Base-by-base conservation (phyloP, 495 filamentous ascomycete genomes). In the Neurospora sp. region DNA sequence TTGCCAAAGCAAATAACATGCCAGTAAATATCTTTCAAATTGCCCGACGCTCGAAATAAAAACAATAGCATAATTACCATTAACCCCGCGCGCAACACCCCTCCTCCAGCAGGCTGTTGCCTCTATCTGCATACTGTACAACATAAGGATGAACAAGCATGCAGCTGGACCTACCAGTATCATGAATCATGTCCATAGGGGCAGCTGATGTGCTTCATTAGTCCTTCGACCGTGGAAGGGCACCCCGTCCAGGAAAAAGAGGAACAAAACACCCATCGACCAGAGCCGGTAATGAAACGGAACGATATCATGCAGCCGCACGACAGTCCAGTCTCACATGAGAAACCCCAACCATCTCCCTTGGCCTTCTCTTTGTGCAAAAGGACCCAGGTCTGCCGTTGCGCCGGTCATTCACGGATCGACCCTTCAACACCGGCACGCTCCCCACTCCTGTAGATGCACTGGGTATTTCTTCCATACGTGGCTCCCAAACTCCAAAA, bases 101-200 rank as follows among this genome's bases (percentile, higher is more conserved):
- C 34, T 70, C 17, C 43, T 72, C 45, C 54, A 66, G 76, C 77
- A 77, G 77, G 79, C 76, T 80, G 79, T 80, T 82, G 76, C 54
- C 77, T 82, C 80, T 80, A 80, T 81, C 75, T 80, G 76, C 76
- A 74, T 80, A 80, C 75, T 79, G 71, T 81, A 79, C 76, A 77
- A 76, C 77, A 74, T 74, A 75, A 74, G 71, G 74, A 77, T 74
- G 73, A 75, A 71, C 71, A 66, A 73, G 72, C 48, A 72, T 39
- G 43, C 69, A 40, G 71, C 71, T 21, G 17, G 39, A 31, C 43
- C 43, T 59, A n/a, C 62, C 70, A 43, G 28, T 70, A 66, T 66
- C 54, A 66, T 66, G 54, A 66, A 66, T 66, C 54, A 34, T 66
- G 54, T 62, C 42, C 39, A 37, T 28, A 36, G 42, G 42, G 71